Evolutionary conservation across 1,284 basidiomycete genomes (phyloP), one percentile per base, ranked within the genome.

Genomic region (Apiotrichum mycotoxinovorans): DNA sequence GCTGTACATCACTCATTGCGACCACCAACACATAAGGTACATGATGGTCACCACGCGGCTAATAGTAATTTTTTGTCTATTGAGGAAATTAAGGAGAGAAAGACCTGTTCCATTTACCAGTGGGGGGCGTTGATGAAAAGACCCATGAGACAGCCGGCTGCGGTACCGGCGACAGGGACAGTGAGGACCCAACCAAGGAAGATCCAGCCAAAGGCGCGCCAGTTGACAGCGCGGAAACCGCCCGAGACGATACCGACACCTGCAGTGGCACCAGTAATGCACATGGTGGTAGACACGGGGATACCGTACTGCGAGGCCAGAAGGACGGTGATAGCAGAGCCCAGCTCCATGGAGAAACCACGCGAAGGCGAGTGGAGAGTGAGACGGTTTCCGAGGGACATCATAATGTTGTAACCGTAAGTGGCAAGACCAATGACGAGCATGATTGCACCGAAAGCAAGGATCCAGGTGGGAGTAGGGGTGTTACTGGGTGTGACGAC

Each of bases 311-410:
- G 78, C 7, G 78, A 79, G 11, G 79, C 79, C 46, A 80, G 71
- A 43, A 80, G 70, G 61, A 80, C 77, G 37, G 78, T 79, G 65
- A 80, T 77, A 46, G 78, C 67, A 1, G 79, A 72, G 12, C 78
- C 79, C 33, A 81, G 66, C 66, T 81, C 79, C 80, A 81, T 81
- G 10, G 73, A 74, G 69, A 79, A 79, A 23, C 80, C 80, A 53
- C 80, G 75, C 12, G 77, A 79, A 3, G 80, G 80, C 1, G 79
- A 79, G 60, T 73, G 69, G 45, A 80, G 71, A 10, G 80, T 81
- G 55, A 81, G 71, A 26, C 71, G 69, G 74, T 80, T 80, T 30
- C 79, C 79, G 58, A 80, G 70, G 17, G 76, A 73, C 4, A 61
- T 41, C 71, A 77, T 74, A 58, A 75, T 75, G 61, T 76, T 75